phyloP scores from a whole-genome alignment of 1,284 basidiomycete species.

The Marasmius fiardii region DNA sequence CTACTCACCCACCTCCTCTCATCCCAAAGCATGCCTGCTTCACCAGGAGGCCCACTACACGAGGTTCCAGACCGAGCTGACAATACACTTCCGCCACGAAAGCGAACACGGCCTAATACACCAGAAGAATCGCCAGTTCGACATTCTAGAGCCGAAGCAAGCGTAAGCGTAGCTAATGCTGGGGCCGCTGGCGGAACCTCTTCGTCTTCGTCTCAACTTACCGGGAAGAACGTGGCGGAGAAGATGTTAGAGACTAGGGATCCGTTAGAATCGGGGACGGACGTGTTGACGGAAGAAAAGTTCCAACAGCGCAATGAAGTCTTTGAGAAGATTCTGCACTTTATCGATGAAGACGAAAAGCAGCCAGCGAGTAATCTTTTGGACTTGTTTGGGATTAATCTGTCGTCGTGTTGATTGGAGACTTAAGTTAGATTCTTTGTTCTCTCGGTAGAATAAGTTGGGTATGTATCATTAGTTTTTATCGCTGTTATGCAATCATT shows the following conservation, averaged over 20 bases:
- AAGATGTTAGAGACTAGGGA: constrained; percentile 35
- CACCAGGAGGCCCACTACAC: constrained; percentile 10
- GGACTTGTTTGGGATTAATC: constrained; percentile 44
- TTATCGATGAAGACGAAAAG: constrained; percentile 58
- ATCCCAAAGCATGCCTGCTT: constrained; percentile 21
- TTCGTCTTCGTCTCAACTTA: no score
- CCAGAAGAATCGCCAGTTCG: constrained; percentile 24
- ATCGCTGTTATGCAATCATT: no score
- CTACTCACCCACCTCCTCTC: constrained; percentile 67
- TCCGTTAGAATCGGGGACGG: constrained; percentile 17
- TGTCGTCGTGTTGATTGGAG: neutral
- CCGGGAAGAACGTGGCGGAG: constrained; percentile 7
- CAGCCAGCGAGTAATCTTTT: constrained; percentile 58
- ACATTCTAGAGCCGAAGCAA: constrained; percentile 17
- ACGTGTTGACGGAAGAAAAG: constrained; percentile 30
- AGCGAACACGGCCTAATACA: constrained; percentile 34
- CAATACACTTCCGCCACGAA: constrained; percentile 29
- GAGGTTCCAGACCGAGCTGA: constrained; percentile 8
- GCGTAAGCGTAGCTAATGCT: neutral
- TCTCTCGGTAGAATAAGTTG: neutral
- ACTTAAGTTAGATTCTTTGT: no score
- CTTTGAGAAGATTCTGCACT: constrained; percentile 64
- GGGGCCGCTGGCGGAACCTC: neutral
- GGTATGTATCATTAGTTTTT: neutral
- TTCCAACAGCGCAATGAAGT: constrained; percentile 63